phyloP scores from a whole-genome alignment of 768 basidiomycete genomes.

The Macrolepiota albuminosa region DNA sequence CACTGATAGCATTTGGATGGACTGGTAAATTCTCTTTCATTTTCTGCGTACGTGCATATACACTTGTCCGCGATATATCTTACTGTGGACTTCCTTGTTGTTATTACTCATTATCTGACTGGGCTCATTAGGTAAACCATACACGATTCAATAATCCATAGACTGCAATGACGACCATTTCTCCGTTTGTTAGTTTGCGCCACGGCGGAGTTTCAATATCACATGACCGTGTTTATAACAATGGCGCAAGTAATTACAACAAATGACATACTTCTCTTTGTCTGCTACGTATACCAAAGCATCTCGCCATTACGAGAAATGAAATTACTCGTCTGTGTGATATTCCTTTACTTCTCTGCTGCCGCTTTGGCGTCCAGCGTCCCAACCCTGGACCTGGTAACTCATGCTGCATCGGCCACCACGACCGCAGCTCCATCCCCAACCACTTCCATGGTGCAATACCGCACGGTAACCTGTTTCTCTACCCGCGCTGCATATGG shows the following conservation, averaged over 20 bases:
- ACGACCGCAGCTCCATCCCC: not conserved
- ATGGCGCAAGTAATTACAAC: too few species aligned
- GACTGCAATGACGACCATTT: not conserved
- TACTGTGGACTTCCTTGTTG: not conserved
- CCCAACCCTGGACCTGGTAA: not conserved
- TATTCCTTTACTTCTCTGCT: not conserved
- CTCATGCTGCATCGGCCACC: not conserved
- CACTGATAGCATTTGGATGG: not conserved
- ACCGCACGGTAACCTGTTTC: not conserved
- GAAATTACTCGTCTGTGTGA: not conserved
- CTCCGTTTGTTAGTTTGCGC: not conserved
- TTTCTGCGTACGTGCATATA: not conserved
- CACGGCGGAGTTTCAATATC: conserved; percentile 3
- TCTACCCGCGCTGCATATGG: not conserved
- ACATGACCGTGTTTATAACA: conserved; percentile 4
- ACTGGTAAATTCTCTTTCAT: not conserved
- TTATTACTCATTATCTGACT: not conserved
- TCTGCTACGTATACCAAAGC: not conserved
- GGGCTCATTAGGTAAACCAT: not conserved
- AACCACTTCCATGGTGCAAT: not conserved
- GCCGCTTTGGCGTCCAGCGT: not conserved
- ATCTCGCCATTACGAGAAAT: not conserved
- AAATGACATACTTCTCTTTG: not conserved
- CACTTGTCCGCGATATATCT: not conserved
- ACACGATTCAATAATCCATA: not conserved